phyloP scores from a whole-genome alignment of 2,329 filamentous ascomycete genomes.

The Helotiales sp. region DNA sequence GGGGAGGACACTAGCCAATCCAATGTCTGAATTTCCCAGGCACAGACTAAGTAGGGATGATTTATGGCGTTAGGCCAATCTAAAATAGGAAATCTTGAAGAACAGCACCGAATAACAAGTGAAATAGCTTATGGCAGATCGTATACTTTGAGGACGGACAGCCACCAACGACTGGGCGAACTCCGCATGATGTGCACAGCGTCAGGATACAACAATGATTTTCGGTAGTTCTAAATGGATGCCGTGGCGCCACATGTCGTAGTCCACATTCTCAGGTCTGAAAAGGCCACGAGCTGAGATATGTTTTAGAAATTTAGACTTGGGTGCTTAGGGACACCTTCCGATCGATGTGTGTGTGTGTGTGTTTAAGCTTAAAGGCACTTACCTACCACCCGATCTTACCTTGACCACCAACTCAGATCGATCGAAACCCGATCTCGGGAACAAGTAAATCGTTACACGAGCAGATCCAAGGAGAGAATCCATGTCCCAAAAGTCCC shows the following conservation, averaged over 20 bases:
- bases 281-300: conserved; percentile 2
- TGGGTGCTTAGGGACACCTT: background rate
- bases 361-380: background rate
- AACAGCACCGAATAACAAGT: background rate
- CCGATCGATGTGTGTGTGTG: background rate
- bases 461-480: background rate
- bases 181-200: background rate
- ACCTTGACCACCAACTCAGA: background rate
- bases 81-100: background rate
- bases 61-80: background rate
- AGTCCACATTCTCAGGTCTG: background rate
- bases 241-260: conserved; percentile 1
- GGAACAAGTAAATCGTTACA: background rate
- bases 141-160: background rate
- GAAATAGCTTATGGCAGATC: background rate
- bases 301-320: conserved; percentile 1
- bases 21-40: background rate
- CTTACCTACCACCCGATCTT: background rate
- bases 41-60: conserved; percentile 1
- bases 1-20: background rate
- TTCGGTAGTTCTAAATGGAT: background rate
- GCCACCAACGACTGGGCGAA: background rate
- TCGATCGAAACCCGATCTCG: background rate
- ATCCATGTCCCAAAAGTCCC: background rate
- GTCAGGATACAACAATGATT: background rate